These are phyloP conservation scores for Neophaeococcomyces mojaviensis DNA, from an alignment of 2,329 filamentous ascomycete species.

Conservation along the genomic window DNA sequence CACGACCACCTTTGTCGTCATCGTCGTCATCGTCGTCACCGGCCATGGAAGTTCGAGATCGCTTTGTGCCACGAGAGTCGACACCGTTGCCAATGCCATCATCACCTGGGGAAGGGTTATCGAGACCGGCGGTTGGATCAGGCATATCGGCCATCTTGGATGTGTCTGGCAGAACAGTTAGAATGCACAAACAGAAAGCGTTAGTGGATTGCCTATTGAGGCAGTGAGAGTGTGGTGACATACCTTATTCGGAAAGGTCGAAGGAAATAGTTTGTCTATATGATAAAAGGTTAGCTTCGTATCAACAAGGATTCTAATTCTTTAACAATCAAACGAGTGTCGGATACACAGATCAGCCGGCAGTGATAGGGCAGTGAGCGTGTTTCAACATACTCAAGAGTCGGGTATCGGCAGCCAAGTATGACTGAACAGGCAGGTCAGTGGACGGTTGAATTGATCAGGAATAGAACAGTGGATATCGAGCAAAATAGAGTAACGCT, in stretches of 20 bases:
- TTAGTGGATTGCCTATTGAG: background rate
- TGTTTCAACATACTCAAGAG: background rate
- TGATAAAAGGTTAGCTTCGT: background rate
- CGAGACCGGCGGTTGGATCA: constrained; percentile 64
- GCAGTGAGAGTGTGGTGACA: background rate
- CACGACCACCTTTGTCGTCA: constrained; percentile 93
- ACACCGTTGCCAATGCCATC: constrained; percentile 62
- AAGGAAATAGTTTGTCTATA: background rate
- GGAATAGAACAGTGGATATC: background rate
- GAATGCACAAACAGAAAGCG: background rate
- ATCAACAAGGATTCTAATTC: background rate
- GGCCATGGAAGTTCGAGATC: constrained; percentile 66
- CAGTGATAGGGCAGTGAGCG: background rate
- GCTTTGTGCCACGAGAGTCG: constrained; percentile 81
- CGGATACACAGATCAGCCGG: background rate
- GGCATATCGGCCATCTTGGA: constrained; percentile 66
- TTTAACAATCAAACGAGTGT: background rate
- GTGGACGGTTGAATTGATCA: background rate
- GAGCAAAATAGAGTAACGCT: background rate
- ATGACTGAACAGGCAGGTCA: background rate
- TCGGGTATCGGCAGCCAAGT: background rate
- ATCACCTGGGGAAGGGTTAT: constrained; percentile 66
- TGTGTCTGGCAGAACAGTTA: constrained; percentile 2
- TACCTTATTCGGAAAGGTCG: background rate
- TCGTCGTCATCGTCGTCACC: constrained; percentile 95